Evolutionary conservation across 2,329 filamentous ascomycete species (phyloP).

Genomic region (Coniochaeta ligniaria): DNA sequence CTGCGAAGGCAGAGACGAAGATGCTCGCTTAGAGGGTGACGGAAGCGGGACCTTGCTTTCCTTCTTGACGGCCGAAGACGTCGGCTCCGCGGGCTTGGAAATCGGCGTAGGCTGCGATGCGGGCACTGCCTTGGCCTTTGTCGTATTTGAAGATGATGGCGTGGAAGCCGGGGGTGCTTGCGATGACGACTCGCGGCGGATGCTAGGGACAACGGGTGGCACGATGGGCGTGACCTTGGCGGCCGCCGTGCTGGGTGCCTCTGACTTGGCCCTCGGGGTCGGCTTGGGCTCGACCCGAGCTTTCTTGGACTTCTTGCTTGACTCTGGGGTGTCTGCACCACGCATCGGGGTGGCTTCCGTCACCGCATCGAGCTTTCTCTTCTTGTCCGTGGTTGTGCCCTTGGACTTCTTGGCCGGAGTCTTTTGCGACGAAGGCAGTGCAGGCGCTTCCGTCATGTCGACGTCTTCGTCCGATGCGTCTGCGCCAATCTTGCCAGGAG

Average conservation of each 20-base stretch:
- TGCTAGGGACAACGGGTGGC: not conserved
- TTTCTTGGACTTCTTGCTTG: constrained; percentile 22
- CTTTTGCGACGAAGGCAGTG: constrained; percentile 8
- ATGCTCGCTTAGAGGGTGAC: not conserved
- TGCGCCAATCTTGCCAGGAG: constrained; percentile 27
- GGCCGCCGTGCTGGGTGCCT: not conserved
- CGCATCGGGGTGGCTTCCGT: constrained; percentile 12
- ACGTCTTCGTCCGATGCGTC: constrained; percentile 36
- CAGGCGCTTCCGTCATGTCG: constrained; percentile 35
- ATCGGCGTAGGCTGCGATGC: not conserved
- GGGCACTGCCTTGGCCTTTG: not conserved
- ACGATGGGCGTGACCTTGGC: not conserved
- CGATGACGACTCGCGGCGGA: not conserved
- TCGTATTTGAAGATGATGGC: not conserved
- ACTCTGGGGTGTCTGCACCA: constrained; percentile 11
- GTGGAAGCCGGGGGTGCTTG: not conserved
- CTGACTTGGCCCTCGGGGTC: not conserved
- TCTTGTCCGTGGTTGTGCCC: constrained; percentile 18
- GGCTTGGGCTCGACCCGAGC: constrained; percentile 8
- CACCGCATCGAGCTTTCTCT: constrained; percentile 29
- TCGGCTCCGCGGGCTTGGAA: not conserved
- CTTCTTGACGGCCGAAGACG: not conserved
- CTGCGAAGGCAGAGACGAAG: not conserved
- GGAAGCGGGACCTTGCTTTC: not conserved
- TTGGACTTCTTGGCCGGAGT: constrained; percentile 6